These are phyloP conservation scores for Starmerella stigmatis DNA, from an alignment of 805 yeast species.

Conservation along the genomic window DNA sequence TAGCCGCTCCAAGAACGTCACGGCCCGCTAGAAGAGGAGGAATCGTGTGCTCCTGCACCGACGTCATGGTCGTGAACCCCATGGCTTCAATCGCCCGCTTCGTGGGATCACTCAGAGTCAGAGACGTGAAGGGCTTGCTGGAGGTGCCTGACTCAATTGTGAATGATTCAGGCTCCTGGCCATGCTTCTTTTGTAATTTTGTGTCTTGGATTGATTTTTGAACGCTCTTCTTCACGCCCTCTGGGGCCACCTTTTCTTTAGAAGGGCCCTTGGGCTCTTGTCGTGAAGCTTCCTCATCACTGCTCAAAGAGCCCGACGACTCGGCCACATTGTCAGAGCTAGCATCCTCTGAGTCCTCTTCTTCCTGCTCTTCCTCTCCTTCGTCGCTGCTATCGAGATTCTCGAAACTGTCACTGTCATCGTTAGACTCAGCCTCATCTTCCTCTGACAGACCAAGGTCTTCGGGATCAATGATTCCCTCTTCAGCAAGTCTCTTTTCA, in stretches of 20 bases:
- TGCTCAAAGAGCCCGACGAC: background rate
- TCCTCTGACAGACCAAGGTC: slow-evolving; percentile 14
- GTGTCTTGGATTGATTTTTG: background rate
- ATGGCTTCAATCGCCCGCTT: slow-evolving; percentile 67
- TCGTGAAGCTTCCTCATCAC: background rate
- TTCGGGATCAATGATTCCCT: slow-evolving; percentile 17
- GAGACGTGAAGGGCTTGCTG: slow-evolving; percentile 36
- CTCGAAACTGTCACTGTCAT: slow-evolving; percentile 1
- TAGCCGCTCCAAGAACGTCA: slow-evolving; percentile 98
- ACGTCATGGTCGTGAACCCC: slow-evolving; percentile 90
- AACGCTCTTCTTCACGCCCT: slow-evolving; percentile 1
- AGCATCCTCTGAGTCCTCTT: background rate
- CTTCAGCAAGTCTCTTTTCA: slow-evolving; percentile 20
- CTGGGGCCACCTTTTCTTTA: background rate
- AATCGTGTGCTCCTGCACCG: slow-evolving; percentile 89
- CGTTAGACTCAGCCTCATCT: slow-evolving; percentile 1
- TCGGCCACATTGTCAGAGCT: slow-evolving; percentile 2
- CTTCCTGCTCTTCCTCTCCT: slow-evolving; percentile 1
- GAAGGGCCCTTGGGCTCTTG: background rate
- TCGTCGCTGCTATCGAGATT: slow-evolving; percentile 2
- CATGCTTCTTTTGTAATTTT: background rate
- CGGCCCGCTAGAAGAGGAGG: slow-evolving; percentile 95
- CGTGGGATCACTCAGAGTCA: slow-evolving; percentile 72
- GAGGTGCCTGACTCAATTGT: slow-evolving; percentile 20
- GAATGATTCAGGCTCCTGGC: slow-evolving; percentile 20